Base-by-base conservation (phyloP, 1,284 basidiomycete species). In the Sparassis latifolia region DNA sequence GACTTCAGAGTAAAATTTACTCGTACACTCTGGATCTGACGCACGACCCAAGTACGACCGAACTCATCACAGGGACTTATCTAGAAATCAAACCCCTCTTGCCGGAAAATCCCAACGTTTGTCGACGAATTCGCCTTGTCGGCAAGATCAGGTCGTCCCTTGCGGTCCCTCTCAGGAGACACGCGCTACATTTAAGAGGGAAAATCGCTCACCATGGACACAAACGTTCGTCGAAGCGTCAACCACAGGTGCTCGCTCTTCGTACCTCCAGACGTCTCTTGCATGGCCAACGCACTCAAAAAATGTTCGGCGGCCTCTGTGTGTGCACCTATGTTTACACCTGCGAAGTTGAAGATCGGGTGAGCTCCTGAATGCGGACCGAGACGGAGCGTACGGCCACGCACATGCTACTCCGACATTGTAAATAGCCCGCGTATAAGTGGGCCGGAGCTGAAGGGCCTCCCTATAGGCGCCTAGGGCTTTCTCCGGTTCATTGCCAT, bases 221-320 rank as follows among this genome's bases (percentile, higher is more conserved):
- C 63, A 57, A 97, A 81, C 20, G 92, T 84, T 42, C 95, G 79
- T 52, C 92, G 79, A 31, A 99, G 77, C n/a, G 96, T 98, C 52
- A 81, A 79, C 96, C 95, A 98, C 31, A 99, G 74, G 56, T 91
- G 87, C 54, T 87, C 82, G 58, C 86, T 92, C 45, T 89, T 88
- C 52, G 83, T 81, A 39, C 77, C 80, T 49, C 73, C 78, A 0
- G 77, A 76, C 38, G 79, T 64, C 45, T 84, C 80, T 65, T 86
- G 96, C 60, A 97, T 74, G 2, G 82, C 82, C n/a, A 99, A 73
- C 0, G 93, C 97, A 52, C 91, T 89, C 49, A 99, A 75, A 67
- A 99, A 89, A 68, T 99, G 97, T 62, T 99, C 97, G 2, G 92
- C 92, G 0, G 97, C 96, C 72, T 99, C 96, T 62, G 92, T 88